Conservation (phyloP, 345 rosid species). For the Boechera stricta region DNA sequence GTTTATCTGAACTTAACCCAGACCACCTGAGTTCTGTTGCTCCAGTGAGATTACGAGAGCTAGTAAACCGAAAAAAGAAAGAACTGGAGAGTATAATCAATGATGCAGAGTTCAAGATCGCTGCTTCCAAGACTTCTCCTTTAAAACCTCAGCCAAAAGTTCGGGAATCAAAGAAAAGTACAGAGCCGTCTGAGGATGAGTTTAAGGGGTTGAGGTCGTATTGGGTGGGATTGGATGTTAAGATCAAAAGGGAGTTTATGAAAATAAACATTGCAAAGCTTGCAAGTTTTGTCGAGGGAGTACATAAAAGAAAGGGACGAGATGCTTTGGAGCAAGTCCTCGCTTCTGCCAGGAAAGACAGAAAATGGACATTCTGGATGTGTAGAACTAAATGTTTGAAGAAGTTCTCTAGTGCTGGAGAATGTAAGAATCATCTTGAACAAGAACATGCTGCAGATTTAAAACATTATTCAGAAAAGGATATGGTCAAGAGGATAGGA, state of each 20-base stretch:
- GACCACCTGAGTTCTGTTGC: background rate
- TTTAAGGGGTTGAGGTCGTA: background rate
- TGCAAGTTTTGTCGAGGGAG: background rate
- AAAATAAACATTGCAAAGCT: constrained; percentile 29
- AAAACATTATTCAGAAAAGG: background rate
- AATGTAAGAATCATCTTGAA: constrained; percentile 36
- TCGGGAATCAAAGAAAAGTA: background rate
- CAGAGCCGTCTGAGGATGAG: background rate
- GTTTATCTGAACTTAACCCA: background rate
- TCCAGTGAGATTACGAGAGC: background rate
- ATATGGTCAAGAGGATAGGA: background rate
- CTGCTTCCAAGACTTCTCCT: constrained; percentile 14
- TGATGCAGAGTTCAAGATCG: constrained; percentile 6
- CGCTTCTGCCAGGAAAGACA: background rate
- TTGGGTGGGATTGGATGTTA: constrained; percentile 26
- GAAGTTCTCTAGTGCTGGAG: constrained; percentile 6
- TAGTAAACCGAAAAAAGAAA: background rate
- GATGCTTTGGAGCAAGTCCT: constrained; percentile 14
- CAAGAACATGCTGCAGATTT: constrained; percentile 22
- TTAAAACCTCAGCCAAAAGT: background rate
- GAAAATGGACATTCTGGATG: constrained; percentile 31
- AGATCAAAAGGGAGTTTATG: constrained; percentile 23
- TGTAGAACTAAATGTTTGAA: constrained; percentile 15
- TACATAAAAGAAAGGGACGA: background rate
- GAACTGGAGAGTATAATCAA: background rate